phyloP scores from a whole-genome alignment of 2,329 filamentous ascomycete species.

The Fusarium tjaetaba region DNA sequence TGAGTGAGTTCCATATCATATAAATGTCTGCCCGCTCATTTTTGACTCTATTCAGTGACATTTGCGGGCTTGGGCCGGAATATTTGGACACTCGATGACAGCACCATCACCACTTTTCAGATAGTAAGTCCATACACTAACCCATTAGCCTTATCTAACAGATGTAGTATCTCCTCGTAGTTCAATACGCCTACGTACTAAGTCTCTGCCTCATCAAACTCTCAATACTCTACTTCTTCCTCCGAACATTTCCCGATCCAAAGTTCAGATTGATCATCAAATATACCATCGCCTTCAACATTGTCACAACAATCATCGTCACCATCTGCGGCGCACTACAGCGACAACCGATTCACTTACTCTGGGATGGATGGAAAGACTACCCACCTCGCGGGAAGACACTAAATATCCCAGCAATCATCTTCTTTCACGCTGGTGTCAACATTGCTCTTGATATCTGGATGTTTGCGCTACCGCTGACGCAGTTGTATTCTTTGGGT shows the following conservation, averaged over 20 bases:
- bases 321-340: neutral
- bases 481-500: neutral
- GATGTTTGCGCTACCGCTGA: conserved; percentile 4
- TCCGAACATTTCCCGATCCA: neutral
- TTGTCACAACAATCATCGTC: neutral
- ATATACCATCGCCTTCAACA: neutral
- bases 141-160: neutral
- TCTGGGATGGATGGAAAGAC: conserved; percentile 1
- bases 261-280: neutral
- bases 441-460: neutral
- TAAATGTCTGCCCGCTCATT: too few species aligned
- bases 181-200: neutral
- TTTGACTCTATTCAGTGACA: too few species aligned
- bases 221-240: conserved; percentile 5
- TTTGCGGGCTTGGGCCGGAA: neutral
- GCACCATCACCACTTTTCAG: neutral
- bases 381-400: neutral
- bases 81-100: neutral
- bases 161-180: neutral
- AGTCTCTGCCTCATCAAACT: conserved; percentile 3
- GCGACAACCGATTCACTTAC: neutral
- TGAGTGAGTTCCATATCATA: neutral
- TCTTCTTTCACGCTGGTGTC: neutral
- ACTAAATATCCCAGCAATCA: neutral
- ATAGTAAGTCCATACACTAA: neutral